Evolutionary conservation across 805 yeast species (phyloP), one percentile per base, ranked within the genome.

Genomic region (Saccharomyces mikatae): DNA sequence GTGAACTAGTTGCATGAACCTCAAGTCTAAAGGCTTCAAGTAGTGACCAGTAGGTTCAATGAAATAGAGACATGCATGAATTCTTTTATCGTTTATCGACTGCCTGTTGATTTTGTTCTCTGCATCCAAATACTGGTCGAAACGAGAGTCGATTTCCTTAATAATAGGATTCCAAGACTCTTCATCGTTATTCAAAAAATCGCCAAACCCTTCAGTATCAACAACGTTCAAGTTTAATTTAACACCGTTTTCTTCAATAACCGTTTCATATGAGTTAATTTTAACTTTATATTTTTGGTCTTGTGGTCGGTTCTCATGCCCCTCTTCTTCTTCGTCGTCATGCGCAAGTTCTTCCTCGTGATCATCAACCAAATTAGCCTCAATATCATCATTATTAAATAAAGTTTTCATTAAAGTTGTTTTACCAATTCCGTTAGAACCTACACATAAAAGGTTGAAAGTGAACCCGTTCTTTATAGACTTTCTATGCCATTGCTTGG

Each of bases 401-500:
- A 94, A 78, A 26, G 98, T 91, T 74, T 89, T 90, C 66, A 94
- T 81, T 67, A 94, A 80, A 28, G 99, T 94, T 32, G 94, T 78
- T 74, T 92, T 92, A 64, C 99, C 99, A 58, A 92, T 77, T 4
- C 99, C 97, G 56, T 84, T 77, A 74, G 89, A 96, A 61, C 96
- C 96, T 58, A 91, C 96, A 55, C 89, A 89, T 82, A 94, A 81
- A 57, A 94, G 70, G 70, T 94, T 94, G 69, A 94, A 81, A 63
- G 78, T 81, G 78, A 94, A 94, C 13, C 99, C 99, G 67, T 88
- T 81, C 71, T 87, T 85, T 58, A 89, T 82, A 1, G 96, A 86
- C 72, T 87, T 89, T 74, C 96, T 84, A 75, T 94, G 98, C 97
- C 97, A 94, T 76, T 94, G 99, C 69, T 91, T 94, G 56, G 99